Conservation (phyloP, 768 basidiomycete genomes). For the Tubosaeta brunneosetosa region DNA sequence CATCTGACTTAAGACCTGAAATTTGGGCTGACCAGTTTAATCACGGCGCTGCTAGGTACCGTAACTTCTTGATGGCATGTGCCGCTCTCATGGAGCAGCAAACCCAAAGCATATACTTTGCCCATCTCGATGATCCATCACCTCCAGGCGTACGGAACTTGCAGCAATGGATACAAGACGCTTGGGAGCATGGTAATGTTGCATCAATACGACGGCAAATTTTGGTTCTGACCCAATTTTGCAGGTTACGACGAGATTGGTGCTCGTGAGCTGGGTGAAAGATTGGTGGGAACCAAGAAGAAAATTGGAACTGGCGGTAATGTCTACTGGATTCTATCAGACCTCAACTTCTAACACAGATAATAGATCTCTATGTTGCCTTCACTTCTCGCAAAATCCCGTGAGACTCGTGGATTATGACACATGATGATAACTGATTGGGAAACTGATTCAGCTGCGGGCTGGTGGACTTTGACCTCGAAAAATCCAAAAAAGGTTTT, state of each 20-base stretch:
- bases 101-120: conserved; percentile 56
- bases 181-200: conserved; percentile 62
- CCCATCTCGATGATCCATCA: conserved; percentile 50
- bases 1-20: neutral
- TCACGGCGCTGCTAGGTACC: conserved; percentile 49
- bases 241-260: conserved; percentile 74
- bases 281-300: conserved; percentile 53
- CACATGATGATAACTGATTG: neutral
- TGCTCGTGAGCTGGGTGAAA: conserved; percentile 49
- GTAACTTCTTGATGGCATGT: conserved; percentile 79
- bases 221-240: neutral
- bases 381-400: conserved; percentile 77
- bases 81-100: conserved; percentile 65
- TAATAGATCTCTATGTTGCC: conserved; percentile 69
- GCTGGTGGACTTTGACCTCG: conserved; percentile 62
- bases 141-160: conserved; percentile 70
- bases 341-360: neutral
- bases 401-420: conserved; percentile 41
- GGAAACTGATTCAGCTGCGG: conserved; percentile 38
- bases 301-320: conserved; percentile 81
- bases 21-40: neutral
- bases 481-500: conserved; percentile 41
- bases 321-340: neutral
- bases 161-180: conserved; percentile 75
- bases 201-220: neutral